Percentiles rank a stretch among this genome's conserved stretches.
Conservation (phyloP, 352 stramenopile genomes). For the Globisporangium yorkense region DNA sequence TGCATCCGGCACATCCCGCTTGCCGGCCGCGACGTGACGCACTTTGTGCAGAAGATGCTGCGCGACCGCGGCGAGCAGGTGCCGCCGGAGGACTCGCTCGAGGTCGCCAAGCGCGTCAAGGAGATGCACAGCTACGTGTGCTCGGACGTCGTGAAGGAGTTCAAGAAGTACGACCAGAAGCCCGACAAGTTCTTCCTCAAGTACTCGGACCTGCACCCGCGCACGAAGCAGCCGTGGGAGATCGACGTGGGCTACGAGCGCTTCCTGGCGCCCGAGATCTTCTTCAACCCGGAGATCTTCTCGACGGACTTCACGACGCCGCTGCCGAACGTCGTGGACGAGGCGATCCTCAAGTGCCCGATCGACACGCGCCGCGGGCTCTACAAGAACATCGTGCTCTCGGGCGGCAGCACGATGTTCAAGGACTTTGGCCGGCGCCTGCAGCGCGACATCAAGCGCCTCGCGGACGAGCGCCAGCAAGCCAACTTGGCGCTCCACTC, state of each 20-base stretch:
- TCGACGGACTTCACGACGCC: constrained; percentile 90
- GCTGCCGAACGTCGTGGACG: constrained; percentile 92
- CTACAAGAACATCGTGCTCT: constrained; percentile 97
- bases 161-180: constrained; percentile 93
- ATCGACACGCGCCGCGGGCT: constrained; percentile 92
- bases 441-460: constrained; percentile 92
- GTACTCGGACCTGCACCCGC: constrained; percentile 74
- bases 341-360: constrained; percentile 93
- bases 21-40: constrained; percentile 92
- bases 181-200: constrained; percentile 90
- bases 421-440: constrained; percentile 94
- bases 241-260: constrained; percentile 92
- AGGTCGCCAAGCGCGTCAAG: constrained; percentile 91
- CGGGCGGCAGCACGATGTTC: constrained; percentile 95
- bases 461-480: constrained; percentile 88
- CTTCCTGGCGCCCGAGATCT: constrained; percentile 95
- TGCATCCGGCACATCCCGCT: constrained; percentile 95
- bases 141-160: constrained; percentile 94
- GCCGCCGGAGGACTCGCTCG: constrained; percentile 88
- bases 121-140: constrained; percentile 95
- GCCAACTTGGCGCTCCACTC: constrained; percentile 80
- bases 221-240: constrained; percentile 80
- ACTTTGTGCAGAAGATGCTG: constrained; percentile 94
- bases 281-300: constrained; percentile 97
- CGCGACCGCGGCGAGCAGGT: constrained; percentile 89